Percentiles rank a stretch among this genome's conserved stretches.
phyloP scores from a whole-genome alignment of 2,329 filamentous ascomycete genomes.

The Fusarium sp. region DNA sequence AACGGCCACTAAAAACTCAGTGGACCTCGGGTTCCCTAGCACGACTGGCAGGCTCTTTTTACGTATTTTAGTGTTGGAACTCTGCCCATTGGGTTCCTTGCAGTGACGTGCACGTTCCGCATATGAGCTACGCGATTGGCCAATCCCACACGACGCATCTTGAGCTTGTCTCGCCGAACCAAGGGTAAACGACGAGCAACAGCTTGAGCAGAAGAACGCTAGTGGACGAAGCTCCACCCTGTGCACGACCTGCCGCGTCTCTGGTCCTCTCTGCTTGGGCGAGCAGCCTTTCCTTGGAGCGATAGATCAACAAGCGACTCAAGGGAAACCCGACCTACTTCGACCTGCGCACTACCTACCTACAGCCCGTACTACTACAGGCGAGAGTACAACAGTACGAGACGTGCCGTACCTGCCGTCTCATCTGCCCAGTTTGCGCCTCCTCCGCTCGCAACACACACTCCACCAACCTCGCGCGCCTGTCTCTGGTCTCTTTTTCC shows the following conservation, averaged over 20 bases:
- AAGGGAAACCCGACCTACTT: slow-evolving; percentile 7
- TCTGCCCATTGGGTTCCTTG: slow-evolving; percentile 21
- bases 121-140: slow-evolving; percentile 22
- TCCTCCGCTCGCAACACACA: slow-evolving; percentile 19
- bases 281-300: background rate
- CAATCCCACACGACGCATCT: slow-evolving; percentile 23
- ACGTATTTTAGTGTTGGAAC: slow-evolving; percentile 1
- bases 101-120: slow-evolving; percentile 38
- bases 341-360: background rate
- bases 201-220: background rate
- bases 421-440: slow-evolving; percentile 16
- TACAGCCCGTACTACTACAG: background rate
- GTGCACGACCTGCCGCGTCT: slow-evolving; percentile 6
- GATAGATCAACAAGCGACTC: slow-evolving; percentile 9
- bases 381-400: slow-evolving; percentile 7
- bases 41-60: background rate
- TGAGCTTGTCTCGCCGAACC: slow-evolving; percentile 24
- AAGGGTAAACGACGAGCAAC: background rate
- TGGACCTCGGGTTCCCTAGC: slow-evolving; percentile 7
- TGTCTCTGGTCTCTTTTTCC: background rate
- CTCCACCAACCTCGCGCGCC: slow-evolving; percentile 17
- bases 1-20: slow-evolving; percentile 31
- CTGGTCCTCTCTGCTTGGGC: background rate
- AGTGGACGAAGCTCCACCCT: background rate
- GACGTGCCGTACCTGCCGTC: slow-evolving; percentile 16